Base-by-base conservation (phyloP, 495 filamentous ascomycete genomes). In the Talaromyces stipitatus region DNA sequence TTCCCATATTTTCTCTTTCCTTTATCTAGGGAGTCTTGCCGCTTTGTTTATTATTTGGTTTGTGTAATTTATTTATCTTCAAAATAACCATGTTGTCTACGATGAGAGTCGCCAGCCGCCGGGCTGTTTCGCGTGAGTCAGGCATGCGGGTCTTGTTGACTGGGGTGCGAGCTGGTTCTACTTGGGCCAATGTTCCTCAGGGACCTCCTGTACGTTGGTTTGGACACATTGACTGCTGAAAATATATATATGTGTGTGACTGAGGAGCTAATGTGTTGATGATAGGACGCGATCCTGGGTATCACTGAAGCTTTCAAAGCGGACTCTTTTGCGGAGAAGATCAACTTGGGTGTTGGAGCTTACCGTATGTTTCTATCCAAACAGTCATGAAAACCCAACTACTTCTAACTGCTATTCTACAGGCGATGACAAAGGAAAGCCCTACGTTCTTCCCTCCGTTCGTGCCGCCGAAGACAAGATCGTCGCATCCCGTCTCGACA, bases 231-330 rank as follows among this genome's bases (percentile, higher is more conserved):
- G 55, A 50, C 59, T 61, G 14, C 46, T 27, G 23, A 55, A n/a
- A n/a, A n/a, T n/a, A n/a, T n/a, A n/a, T n/a, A n/a, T n/a, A n/a
- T n/a, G n/a, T n/a, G n/a, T n/a, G n/a, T n/a, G n/a, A n/a, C n/a
- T 51, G 50, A 52, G 53, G 46, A 26, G 24, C 45, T 48, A 26
- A 48, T 48, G 20, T 1, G 1, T 48, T 26, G 45, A 48, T 41
- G 20, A 43, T 70, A 78, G 74, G 75, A 92, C 87, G 88, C 87
- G 47, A 91, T 92, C 75, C 82, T 92, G 82, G 92, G 92, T 77
- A 95, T 98, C 78, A 97, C 94, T 53, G 94, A 98, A 78, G 94
- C 94, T 51, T 98, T 94, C 88, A 98, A 97, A 82, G 90, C 92
- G 67, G 92, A 98, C 68, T 80, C 74, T 60, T 90, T 94, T 73